These are phyloP conservation scores for Hypoxylon cercidicola DNA, from an alignment of 495 filamentous ascomycete genomes.

Conservation along the genomic window DNA sequence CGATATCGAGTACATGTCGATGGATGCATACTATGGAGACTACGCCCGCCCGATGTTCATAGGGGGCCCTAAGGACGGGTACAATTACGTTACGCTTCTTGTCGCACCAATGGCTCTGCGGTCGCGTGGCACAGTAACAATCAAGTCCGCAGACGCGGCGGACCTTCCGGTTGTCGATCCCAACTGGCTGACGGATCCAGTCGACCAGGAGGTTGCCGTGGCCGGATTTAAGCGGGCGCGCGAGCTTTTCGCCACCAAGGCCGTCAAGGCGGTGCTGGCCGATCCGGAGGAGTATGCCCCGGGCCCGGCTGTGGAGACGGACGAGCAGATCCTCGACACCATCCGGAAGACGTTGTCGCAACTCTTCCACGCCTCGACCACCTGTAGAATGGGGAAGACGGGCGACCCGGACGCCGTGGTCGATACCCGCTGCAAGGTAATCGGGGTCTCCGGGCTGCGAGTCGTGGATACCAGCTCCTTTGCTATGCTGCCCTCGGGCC, in stretches of 20 bases:
- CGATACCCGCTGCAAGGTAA: slow-evolving; percentile 57
- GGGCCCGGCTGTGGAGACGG: slow-evolving; percentile 55
- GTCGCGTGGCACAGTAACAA: slow-evolving; percentile 65
- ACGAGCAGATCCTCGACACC: slow-evolving; percentile 54
- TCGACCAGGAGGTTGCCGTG: slow-evolving; percentile 64
- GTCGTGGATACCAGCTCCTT: slow-evolving; percentile 57
- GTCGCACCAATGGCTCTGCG: slow-evolving; percentile 54
- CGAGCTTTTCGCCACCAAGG: slow-evolving; percentile 51
- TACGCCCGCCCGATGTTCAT: slow-evolving; percentile 48
- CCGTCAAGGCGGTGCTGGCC: slow-evolving; percentile 52
- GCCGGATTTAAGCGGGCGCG: slow-evolving; percentile 66
- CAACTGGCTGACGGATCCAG: slow-evolving; percentile 62
- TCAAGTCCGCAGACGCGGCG: slow-evolving; percentile 53
- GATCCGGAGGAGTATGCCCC: slow-evolving; percentile 59
- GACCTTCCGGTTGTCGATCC: slow-evolving; percentile 64
- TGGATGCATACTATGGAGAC: slow-evolving; percentile 56
- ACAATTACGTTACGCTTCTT: slow-evolving; percentile 46
- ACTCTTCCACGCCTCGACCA: slow-evolving; percentile 61
- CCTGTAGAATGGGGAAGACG: slow-evolving; percentile 59
- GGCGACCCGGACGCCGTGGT: slow-evolving; percentile 61
- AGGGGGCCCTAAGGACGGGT: slow-evolving; percentile 32
- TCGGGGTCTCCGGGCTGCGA: slow-evolving; percentile 61
- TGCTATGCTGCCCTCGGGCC: slow-evolving; percentile 59
- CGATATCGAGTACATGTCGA: slow-evolving; percentile 61
- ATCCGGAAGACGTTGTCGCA: slow-evolving; percentile 54